Evolutionary conservation across 257 asterid genomes (phyloP).

Genomic region (Primulina tabacum): DNA sequence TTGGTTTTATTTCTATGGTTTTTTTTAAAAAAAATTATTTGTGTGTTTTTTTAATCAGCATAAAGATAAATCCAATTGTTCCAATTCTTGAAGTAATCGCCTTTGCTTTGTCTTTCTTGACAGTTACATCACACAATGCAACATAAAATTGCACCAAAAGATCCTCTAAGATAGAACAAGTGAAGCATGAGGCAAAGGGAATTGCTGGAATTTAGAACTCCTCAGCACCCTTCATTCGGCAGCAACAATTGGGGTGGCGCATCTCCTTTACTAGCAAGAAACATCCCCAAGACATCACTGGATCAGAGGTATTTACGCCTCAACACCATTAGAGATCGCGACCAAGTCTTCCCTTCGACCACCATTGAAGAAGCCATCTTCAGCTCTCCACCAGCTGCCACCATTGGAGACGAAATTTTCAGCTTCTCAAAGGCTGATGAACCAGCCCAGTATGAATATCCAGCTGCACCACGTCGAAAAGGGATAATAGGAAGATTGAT

Average conservation of each 20-base stretch:
- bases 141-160: background rate
- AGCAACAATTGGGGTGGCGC: conserved; percentile 81
- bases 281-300: conserved; percentile 57
- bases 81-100: conserved; percentile 37
- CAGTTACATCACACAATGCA: background rate
- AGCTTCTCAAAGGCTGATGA: conserved; percentile 25
- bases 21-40: no score
- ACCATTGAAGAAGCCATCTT: conserved; percentile 30
- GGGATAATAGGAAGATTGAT: conserved; percentile 39
- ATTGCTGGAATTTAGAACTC: conserved; percentile 56
- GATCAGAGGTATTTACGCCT: conserved; percentile 52
- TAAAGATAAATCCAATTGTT: conserved; percentile 21
- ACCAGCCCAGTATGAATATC: conserved; percentile 14
- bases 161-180: background rate
- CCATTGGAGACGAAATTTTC: conserved; percentile 37
- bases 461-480: conserved; percentile 24
- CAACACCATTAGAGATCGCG: conserved; percentile 35
- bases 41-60: background rate
- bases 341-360: conserved; percentile 36
- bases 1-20: background rate
- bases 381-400: conserved; percentile 24
- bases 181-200: conserved; percentile 38
- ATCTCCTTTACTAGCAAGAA: conserved; percentile 66
- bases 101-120: conserved; percentile 14
- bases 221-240: conserved; percentile 61